A percentile compares a stretch with the other conserved stretches of the same genome.
Evolutionary conservation across 495 filamentous ascomycete genomes (phyloP).

Genomic region (Xylaria scruposa): DNA sequence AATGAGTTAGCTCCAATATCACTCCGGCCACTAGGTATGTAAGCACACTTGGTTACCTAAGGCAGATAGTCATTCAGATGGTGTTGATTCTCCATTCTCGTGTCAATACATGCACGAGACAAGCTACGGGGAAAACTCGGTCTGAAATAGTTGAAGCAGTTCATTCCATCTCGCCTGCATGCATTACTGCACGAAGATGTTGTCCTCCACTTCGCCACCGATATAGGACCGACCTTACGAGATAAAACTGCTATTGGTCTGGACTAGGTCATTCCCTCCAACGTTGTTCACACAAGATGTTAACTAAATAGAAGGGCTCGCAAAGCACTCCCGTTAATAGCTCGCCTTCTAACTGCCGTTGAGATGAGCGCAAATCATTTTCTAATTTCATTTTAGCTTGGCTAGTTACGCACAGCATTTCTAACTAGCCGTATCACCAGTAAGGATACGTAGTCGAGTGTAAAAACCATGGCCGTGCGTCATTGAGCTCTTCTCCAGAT

Average conservation of each 20-base stretch:
- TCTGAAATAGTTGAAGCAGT: background rate
- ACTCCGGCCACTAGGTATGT: background rate
- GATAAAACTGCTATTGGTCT: background rate
- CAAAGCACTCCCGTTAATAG: background rate
- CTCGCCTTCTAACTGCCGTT: background rate
- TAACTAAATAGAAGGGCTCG: background rate
- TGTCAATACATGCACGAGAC: background rate
- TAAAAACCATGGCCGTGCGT: background rate
- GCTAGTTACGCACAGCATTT: background rate
- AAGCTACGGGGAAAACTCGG: conserved; percentile 4
- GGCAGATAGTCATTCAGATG: background rate
- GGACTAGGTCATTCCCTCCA: background rate
- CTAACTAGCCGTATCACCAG: conserved; percentile 1
- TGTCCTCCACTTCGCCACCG: conserved; percentile 16
- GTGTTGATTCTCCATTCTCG: background rate
- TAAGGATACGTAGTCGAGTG: background rate
- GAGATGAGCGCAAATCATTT: background rate
- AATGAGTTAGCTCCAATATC: background rate
- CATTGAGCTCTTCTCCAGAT: conserved; percentile 20
- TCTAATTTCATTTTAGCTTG: background rate
- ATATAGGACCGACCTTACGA: conserved; percentile 17
- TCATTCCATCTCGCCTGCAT: conserved; percentile 1
- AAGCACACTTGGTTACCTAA: too few species aligned
- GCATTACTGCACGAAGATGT: background rate
- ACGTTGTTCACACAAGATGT: background rate